A percentile compares a stretch with the other conserved stretches of the same genome.
Evolutionary conservation across 176 grass and related monocot genomes (phyloP).

Genomic region (Carex parvula): DNA sequence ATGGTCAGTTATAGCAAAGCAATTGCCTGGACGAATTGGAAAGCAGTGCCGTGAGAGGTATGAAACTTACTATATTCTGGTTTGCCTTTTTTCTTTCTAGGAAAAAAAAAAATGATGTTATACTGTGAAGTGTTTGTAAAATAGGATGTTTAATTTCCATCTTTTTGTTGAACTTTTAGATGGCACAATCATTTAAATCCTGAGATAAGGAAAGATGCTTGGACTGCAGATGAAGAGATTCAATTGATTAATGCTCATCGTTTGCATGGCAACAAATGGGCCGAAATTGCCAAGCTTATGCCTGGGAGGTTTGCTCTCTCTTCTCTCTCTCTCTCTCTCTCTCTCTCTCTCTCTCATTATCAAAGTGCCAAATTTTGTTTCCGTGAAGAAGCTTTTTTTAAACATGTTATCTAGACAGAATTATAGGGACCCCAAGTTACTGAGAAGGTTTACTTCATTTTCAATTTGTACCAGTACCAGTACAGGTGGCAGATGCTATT

Average conservation of each 20-base stretch:
- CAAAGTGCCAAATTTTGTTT: neutral
- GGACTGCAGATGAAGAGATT: slow-evolving; percentile 78
- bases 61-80: slow-evolving; percentile 20
- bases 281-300: slow-evolving; percentile 96
- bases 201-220: slow-evolving; percentile 89
- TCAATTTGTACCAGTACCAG: neutral
- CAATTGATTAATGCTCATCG: slow-evolving; percentile 73
- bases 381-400: neutral
- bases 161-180: slow-evolving; percentile 39
- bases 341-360: slow-evolving; percentile 6
- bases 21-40: slow-evolving; percentile 91
- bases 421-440: neutral
- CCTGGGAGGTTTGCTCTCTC: slow-evolving; percentile 67
- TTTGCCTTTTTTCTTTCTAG: neutral
- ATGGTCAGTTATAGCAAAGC: slow-evolving; percentile 92
- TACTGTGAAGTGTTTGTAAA: neutral
- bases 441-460: neutral
- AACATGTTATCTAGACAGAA: neutral
- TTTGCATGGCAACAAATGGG: slow-evolving; percentile 96
- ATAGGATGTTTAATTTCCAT: neutral
- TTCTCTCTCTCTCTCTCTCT: neutral
- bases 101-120: neutral
- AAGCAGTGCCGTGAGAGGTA: slow-evolving; percentile 99
- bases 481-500: neutral
- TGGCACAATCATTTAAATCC: slow-evolving; percentile 99